Percentiles rank a stretch among this genome's conserved stretches.
These are phyloP conservation scores for Micromonas pusilla DNA, from an alignment of 139 green algal genomes.

Conservation along the genomic window DNA sequence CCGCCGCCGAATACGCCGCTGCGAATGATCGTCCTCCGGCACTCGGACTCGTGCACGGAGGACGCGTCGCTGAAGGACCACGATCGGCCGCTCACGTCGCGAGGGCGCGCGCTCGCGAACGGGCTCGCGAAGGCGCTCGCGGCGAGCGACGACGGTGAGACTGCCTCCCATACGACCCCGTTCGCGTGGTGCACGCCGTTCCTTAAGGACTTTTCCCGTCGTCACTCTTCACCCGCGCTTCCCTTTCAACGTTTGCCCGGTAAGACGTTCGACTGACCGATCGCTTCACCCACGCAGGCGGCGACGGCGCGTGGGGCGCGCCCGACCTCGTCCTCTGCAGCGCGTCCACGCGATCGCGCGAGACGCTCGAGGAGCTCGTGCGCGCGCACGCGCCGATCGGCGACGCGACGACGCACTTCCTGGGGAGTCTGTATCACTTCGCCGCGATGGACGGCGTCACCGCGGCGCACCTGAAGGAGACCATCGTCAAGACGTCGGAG, in stretches of 20 bases:
- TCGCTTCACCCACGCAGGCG: no score
- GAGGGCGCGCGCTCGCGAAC: neutral
- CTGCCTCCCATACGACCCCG: no score
- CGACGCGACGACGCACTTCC: constrained; percentile 48
- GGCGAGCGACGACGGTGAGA: neutral
- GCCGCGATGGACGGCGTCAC: constrained; percentile 67
- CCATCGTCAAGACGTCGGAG: no score
- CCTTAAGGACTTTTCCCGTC: no score
- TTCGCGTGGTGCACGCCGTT: no score
- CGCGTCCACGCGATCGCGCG: neutral
- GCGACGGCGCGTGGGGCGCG: neutral
- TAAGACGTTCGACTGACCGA: no score
- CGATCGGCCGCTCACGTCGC: neutral
- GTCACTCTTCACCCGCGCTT: no score
- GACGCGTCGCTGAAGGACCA: neutral
- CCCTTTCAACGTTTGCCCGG: no score
- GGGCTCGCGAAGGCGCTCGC: neutral
- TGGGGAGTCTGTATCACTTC: constrained; percentile 67
- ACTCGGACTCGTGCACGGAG: neutral
- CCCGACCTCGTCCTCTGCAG: constrained; percentile 6
- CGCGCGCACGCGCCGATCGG: constrained; percentile 15
- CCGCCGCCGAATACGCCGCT: neutral
- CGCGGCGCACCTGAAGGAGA: constrained; percentile 44
- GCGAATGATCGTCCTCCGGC: neutral
- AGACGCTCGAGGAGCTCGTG: neutral